Evolutionary conservation across 225 moss, liverwort and hornwort genomes (phyloP), one percentile per base, ranked within the genome.

Genomic region (Physcomitrellopsis africana): DNA sequence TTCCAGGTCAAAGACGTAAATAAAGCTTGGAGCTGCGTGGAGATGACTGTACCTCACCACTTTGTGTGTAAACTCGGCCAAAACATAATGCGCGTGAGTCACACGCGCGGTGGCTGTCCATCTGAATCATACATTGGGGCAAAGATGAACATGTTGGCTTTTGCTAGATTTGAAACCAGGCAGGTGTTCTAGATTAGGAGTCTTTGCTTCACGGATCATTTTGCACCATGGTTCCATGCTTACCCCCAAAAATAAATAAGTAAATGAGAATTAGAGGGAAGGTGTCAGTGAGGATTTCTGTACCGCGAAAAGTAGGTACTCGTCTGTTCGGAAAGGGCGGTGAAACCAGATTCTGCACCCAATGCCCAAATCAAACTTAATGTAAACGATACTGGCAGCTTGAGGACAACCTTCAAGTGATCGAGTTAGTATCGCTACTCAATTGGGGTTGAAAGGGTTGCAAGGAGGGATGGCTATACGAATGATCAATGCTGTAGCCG

Each of bases 271-370:
- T 63, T 63, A 73, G 45, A 54, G 54, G 14, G 22, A 23, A 53
- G 48, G 32, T 62, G 42, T 73, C 73, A 67, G 51, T 49, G 62
- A 20, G 20, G 37, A 22, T 16, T 10, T 41, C 43, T 43, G 47
- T 91, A 95, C 95, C 95, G 85, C 88, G 69, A 78, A 81, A 19
- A 93, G 88, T 51, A 93, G 71, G 80, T 93, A 93, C 47, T 95
- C 83, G 61, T 93, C 84, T 37, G 91, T 90, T 59, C 88, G 85
- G 63, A 93, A 87, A 10, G 88, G 79, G 51, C 79, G 60, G 73
- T 95, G 93, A 75, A 91, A 93, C 95, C 95, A 93, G 18, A 91
- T 84, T 81, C 95, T 95, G 89, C 45, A 82, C 45, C 62, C 41
- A 68, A 72, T 32, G 49, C 66, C 66, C 20, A 63, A 54, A 16